phyloP scores from a whole-genome alignment of 75 land plant genomes.

The Pinus tabuliformis region DNA sequence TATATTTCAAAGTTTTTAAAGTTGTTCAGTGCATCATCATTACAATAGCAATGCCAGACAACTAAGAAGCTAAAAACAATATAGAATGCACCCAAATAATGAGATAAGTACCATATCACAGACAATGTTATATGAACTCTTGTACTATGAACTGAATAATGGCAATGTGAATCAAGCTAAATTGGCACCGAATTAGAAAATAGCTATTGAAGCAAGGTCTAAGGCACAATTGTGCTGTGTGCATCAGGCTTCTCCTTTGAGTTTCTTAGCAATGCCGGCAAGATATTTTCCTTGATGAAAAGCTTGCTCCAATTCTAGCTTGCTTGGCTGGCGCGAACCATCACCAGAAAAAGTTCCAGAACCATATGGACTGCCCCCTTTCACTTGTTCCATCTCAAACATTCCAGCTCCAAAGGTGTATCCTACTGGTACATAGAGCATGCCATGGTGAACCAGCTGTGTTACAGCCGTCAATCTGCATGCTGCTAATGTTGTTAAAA shows the following conservation, averaged over 20 bases:
- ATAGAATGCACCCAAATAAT: no score
- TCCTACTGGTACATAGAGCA: constrained; percentile 89
- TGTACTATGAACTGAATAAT: no score
- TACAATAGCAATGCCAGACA: no score
- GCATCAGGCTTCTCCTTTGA: constrained; percentile 42
- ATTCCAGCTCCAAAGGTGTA: constrained; percentile 88
- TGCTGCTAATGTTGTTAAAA: no score
- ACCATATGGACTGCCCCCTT: constrained; percentile 90
- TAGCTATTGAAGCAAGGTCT: background rate
- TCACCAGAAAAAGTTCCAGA: constrained; percentile 92
- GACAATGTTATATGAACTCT: background rate
- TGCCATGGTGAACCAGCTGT: constrained; percentile 87
- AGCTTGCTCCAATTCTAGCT: constrained; percentile 81
- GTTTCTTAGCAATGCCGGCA: constrained; percentile 84
- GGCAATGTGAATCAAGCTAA: background rate
- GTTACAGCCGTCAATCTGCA: constrained; percentile 94
- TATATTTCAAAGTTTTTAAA: no score
- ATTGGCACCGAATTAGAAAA: background rate
- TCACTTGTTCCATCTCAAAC: constrained; percentile 85
- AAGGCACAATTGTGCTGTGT: background rate
- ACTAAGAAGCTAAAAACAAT: no score
- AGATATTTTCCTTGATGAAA: constrained; percentile 88
- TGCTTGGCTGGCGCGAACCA: constrained; percentile 73
- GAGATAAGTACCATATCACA: background rate
- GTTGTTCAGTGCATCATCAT: no score